These are phyloP conservation scores for Tylopilus rubrobrunneus DNA, from an alignment of 768 basidiomycete genomes.

Conservation along the genomic window DNA sequence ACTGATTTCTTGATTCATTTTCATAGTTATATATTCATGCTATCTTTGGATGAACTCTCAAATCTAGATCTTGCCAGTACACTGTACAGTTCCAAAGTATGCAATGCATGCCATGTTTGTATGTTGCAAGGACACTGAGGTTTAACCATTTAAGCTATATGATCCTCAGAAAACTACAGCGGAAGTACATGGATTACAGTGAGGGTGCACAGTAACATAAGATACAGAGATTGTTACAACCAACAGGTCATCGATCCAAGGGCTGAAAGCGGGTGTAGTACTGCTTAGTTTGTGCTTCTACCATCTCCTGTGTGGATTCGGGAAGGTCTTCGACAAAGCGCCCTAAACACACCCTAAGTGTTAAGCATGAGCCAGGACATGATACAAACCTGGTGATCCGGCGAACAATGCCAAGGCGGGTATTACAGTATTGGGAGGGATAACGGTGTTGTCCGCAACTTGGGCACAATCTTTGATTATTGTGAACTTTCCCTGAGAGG, in stretches of 20 bases:
- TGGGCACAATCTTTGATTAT: conserved; percentile 95
- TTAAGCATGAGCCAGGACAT: neutral
- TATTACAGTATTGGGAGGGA: conserved; percentile 90
- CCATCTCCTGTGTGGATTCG: conserved; percentile 90
- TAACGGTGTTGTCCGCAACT: conserved; percentile 83
- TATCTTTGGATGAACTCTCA: too few relatives aligned
- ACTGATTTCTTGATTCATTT: neutral
- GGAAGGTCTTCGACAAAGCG: conserved; percentile 81
- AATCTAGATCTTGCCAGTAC: too few relatives aligned
- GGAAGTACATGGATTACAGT: neutral
- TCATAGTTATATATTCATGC: too few relatives aligned
- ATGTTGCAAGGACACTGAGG: too few relatives aligned
- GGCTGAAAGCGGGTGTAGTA: conserved; percentile 84
- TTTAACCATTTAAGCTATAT: too few relatives aligned
- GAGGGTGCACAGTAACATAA: neutral
- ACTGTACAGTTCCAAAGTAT: too few relatives aligned
- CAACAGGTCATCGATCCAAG: conserved; percentile 33
- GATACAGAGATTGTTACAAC: neutral
- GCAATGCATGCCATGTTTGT: too few relatives aligned
- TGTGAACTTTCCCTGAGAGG: conserved; percentile 81
- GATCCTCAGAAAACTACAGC: too few relatives aligned
- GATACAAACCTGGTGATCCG: conserved; percentile 78
- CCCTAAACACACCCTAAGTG: conserved; percentile 42
- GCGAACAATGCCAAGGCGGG: conserved; percentile 82
- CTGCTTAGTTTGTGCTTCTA: conserved; percentile 81